Conservation (phyloP, 2,329 filamentous ascomycete species). For the Macrophomina phaseolina region DNA sequence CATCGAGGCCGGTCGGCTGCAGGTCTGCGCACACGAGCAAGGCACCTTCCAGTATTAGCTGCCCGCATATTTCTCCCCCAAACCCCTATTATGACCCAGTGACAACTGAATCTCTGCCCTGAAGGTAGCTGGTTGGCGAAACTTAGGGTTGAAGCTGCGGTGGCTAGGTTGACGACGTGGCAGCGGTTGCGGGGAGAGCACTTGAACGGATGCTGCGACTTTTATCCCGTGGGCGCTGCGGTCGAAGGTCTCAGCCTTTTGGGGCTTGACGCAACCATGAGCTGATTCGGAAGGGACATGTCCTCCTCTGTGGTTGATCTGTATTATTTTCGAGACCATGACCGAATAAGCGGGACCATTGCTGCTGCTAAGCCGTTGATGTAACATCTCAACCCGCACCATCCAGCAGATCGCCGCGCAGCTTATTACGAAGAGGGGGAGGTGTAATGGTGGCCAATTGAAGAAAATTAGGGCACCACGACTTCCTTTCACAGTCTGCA, state of each 20-base stretch:
- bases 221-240: too few species aligned
- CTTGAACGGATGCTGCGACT: too few species aligned
- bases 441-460: too few species aligned
- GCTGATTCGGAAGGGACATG: neutral
- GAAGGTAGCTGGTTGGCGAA: neutral
- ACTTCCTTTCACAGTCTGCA: too few species aligned
- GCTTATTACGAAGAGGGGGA: too few species aligned
- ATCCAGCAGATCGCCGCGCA: too few species aligned
- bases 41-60: conserved; percentile 28
- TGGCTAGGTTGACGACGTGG: too few species aligned
- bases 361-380: neutral
- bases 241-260: too few species aligned
- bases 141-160: neutral
- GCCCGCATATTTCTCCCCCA: conserved; percentile 34
- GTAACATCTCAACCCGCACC: too few species aligned
- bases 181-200: too few species aligned
- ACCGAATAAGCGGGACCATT: neutral
- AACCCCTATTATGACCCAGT: conserved; percentile 42
- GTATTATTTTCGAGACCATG: neutral
- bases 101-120: conserved; percentile 37
- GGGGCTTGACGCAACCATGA: neutral
- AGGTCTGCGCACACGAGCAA: conserved; percentile 33
- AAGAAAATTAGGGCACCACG: too few species aligned
- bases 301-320: neutral
- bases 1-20: neutral